Base-by-base conservation (phyloP, 805 yeast genomes). In the Schizosaccharomyces lindneri region DNA sequence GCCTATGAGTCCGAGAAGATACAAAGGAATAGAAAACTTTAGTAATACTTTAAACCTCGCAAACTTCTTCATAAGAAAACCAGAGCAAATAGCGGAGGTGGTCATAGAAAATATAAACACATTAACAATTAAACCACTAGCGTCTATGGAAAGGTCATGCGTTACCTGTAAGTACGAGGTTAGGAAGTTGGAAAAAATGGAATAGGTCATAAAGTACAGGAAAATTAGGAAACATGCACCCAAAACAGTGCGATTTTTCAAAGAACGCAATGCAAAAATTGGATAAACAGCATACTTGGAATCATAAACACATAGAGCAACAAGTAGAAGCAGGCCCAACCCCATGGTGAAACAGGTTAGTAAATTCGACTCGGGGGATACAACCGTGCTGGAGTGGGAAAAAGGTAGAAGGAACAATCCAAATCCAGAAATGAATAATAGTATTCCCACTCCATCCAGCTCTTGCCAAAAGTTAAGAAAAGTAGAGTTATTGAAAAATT, bases 211-310 rank as follows among this genome's bases (percentile, higher is more conserved):
- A 69, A 81, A 78, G 63, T 80, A 73, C 63, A 82, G 71, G 65
- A 81, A 72, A 2, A 79, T 80, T 62, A 81, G 72, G 39, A 74
- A 65, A 63, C 81, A 68, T 13, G 86, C 82, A n/a, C 83, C 72
- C 81, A 83, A 81, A 29, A 83, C 80, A 64, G 84, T 83, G 65
- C 84, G 76, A 69, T 82, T 84, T 63, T 73, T 79, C 67, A 83
- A 67, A 63, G 82, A 72, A 4, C 71, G 68, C 63, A 73, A 72
- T 32, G 86, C 85, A 19, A 79, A 41, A 43, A 36, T 21, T 9
- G 60, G 60, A 29, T 57, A 41, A 9, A 15, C 72, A 61, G 70
- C 73, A n/a, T 85, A 79, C 62, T 71, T 74, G 31, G 68, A 63
- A 69, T 83, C 87, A 81, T 82, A 81, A 17, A 67, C 24, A 11